phyloP scores from a whole-genome alignment of 2,329 filamentous ascomycete genomes.

The Fusarium paranaense region DNA sequence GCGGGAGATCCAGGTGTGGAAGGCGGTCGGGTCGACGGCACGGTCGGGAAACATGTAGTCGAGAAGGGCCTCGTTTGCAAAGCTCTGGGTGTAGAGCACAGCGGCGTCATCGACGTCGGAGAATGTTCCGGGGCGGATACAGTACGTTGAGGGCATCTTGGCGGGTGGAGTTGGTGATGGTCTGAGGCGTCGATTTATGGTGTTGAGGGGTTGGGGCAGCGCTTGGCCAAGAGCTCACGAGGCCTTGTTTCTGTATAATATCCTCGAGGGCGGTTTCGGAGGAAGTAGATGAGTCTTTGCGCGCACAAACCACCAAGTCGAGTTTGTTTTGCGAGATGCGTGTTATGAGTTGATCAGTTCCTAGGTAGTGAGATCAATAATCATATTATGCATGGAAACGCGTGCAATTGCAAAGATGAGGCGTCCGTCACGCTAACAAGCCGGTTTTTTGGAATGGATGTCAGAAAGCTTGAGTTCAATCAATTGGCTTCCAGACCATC shows the following conservation, averaged over 20 bases:
- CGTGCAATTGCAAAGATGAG: neutral
- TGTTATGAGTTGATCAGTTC: neutral
- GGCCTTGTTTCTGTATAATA: neutral
- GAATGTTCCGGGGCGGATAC: conserved; percentile 47
- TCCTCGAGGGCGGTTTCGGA: neutral
- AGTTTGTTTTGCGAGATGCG: neutral
- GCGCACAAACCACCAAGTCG: neutral
- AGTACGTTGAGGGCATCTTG: conserved; percentile 35
- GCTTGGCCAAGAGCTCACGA: neutral
- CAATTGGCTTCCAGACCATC: neutral
- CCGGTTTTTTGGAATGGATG: neutral
- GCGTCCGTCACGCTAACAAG: neutral
- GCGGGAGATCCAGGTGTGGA: conserved; percentile 38
- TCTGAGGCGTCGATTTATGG: neutral
- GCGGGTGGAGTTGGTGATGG: neutral
- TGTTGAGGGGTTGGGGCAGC: neutral
- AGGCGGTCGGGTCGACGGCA: conserved; percentile 32
- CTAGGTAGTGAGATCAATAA: neutral
- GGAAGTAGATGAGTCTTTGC: neutral
- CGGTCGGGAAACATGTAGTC: conserved; percentile 48
- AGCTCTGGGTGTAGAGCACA: conserved; percentile 46
- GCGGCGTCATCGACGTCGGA: conserved; percentile 45
- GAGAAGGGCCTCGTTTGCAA: conserved; percentile 47
- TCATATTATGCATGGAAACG: neutral
- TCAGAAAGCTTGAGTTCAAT: neutral